phyloP scores from a whole-genome alignment of 148 eudicot genomes.

The Bassia scoparia region DNA sequence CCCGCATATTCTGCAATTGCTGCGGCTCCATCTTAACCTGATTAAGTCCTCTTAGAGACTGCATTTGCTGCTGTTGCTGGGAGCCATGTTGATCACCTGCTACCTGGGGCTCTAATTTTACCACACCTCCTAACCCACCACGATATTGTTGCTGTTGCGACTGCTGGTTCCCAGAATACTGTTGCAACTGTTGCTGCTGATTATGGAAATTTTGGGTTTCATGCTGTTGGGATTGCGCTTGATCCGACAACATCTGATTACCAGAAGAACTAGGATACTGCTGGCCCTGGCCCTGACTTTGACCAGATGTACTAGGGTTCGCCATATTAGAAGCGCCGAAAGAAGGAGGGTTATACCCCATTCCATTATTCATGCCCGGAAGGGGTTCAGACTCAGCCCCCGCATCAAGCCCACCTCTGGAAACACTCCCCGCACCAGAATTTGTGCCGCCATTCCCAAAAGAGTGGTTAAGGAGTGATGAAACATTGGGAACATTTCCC shows the following conservation, averaged over 20 bases:
- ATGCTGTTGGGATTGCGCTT: constrained; percentile 52
- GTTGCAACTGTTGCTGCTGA: constrained; percentile 54
- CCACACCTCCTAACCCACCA: constrained; percentile 51
- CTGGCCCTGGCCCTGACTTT: constrained; percentile 55
- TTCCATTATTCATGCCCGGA: constrained; percentile 60
- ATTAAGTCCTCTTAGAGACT: constrained; percentile 56
- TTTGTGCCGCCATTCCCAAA: constrained; percentile 62
- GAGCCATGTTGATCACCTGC: constrained; percentile 43
- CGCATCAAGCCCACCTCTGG: constrained; percentile 52
- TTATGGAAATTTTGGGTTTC: constrained; percentile 56
- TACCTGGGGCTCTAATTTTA: constrained; percentile 58
- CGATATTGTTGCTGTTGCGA: constrained; percentile 54
- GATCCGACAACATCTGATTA: constrained; percentile 61
- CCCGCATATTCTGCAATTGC: constrained; percentile 59
- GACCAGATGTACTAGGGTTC: constrained; percentile 50
- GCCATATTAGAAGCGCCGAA: constrained; percentile 38
- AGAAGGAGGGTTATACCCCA: constrained; percentile 61
- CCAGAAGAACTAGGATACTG: constrained; percentile 40
- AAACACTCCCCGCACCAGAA: constrained; percentile 43
- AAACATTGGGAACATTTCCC: constrained; percentile 68
- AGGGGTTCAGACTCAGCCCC: constrained; percentile 69
- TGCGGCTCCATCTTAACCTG: constrained; percentile 74
- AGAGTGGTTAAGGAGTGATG: constrained; percentile 73
- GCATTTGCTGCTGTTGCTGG: constrained; percentile 48
- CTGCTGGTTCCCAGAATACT: constrained; percentile 43